A percentile compares a stretch with the other conserved stretches of the same genome.
Conservation (phyloP, 805 yeast species). For the Wickerhamiella qilinensis region DNA sequence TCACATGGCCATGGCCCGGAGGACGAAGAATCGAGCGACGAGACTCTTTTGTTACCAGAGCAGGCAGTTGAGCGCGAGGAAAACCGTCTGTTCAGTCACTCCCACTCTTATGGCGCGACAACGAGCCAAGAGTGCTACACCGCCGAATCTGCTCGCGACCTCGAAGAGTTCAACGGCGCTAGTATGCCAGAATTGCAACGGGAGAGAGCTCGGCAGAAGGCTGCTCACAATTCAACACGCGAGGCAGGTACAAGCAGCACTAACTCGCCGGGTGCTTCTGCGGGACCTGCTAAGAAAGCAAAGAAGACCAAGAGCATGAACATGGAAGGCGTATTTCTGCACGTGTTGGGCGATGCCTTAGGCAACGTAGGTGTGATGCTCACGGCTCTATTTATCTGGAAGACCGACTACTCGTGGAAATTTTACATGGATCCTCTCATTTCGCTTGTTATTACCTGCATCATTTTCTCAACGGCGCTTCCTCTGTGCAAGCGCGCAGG, state of each 20-base stretch:
- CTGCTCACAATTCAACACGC: too few species aligned
- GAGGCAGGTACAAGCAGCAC: too few species aligned
- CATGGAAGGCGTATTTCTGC: constrained; percentile 94
- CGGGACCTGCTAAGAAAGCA: constrained; percentile 19
- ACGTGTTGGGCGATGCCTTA: constrained; percentile 89
- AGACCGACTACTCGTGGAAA: constrained; percentile 78
- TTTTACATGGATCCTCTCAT: constrained; percentile 74
- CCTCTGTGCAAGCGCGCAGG: constrained; percentile 81
- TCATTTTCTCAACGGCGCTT: constrained; percentile 79
- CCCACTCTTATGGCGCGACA: constrained; percentile 9
- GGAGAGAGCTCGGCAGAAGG: constrained; percentile 1
- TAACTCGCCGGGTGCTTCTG: constrained; percentile 6
- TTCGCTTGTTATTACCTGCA: constrained; percentile 69
- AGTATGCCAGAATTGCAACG: too few species aligned
- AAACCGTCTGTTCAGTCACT: constrained; percentile 10
- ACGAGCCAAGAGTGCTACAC: too few species aligned
- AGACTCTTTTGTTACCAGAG: constrained; percentile 10
- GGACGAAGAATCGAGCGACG: constrained; percentile 8
- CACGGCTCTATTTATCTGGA: constrained; percentile 87
- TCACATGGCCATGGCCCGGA: constrained; percentile 23
- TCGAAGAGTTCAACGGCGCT: too few species aligned
- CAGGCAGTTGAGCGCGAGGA: constrained; percentile 14
- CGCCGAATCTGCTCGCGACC: too few species aligned
- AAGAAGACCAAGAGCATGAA: constrained; percentile 68
- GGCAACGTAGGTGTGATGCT: constrained; percentile 88